phyloP scores from a whole-genome alignment of 768 basidiomycete genomes.

The Tulasnella sp. region DNA sequence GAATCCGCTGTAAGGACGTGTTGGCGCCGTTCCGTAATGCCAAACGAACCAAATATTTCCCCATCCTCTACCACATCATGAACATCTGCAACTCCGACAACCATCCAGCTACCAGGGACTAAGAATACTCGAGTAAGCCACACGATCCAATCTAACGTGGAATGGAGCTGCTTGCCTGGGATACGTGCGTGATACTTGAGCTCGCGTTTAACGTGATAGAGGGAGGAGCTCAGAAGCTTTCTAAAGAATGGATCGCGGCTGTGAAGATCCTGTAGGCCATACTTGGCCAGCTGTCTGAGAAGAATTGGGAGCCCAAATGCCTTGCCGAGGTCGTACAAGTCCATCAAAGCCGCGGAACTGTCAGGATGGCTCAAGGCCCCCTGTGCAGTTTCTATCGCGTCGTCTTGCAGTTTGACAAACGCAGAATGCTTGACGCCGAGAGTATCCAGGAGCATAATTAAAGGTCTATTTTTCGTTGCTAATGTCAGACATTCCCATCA shows the following conservation, averaged over 20 bases:
- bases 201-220: constrained; percentile 61
- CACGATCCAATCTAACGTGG: background rate
- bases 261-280: constrained; percentile 44
- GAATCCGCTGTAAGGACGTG: background rate
- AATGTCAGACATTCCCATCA: background rate
- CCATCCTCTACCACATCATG: constrained; percentile 56
- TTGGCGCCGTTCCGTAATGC: background rate
- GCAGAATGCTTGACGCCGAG: constrained; percentile 55
- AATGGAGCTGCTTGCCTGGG: constrained; percentile 31
- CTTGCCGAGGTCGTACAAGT: constrained; percentile 45
- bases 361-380: constrained; percentile 57
- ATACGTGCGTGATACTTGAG: constrained; percentile 76
- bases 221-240: constrained; percentile 54
- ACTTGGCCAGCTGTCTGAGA: too few species aligned
- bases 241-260: constrained; percentile 46
- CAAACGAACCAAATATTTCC: constrained; percentile 60
- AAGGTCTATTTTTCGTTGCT: constrained; percentile 57
- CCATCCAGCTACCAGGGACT: constrained; percentile 60
- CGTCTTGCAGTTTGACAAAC: constrained; percentile 60
- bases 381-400: constrained; percentile 52
- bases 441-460: constrained; percentile 77
- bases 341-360: constrained; percentile 49
- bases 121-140: background rate
- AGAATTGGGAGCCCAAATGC: constrained; percentile 51
- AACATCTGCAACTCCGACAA: constrained; percentile 82